phyloP scores from a whole-genome alignment of 2,329 filamentous ascomycete genomes.

The Colletotrichum abscissum region DNA sequence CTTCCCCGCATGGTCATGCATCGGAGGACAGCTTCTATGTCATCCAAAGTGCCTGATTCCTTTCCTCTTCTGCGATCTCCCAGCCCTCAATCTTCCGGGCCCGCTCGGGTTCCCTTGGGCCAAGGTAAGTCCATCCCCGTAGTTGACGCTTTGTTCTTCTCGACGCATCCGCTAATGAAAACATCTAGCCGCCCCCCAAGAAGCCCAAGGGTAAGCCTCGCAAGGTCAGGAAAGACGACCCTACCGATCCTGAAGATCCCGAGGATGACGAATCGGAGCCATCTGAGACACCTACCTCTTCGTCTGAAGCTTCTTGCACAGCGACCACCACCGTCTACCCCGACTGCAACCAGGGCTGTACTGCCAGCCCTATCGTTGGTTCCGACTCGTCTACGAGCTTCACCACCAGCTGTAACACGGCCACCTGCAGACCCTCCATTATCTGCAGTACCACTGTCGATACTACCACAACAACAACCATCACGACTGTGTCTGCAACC shows the following conservation, averaged over 20 bases:
- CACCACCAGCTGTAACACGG: constrained; percentile 21
- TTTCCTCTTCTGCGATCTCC: neutral
- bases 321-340: constrained; percentile 15
- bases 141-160: neutral
- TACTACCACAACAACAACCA: constrained; percentile 14
- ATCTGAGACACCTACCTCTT: neutral
- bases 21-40: constrained; percentile 4
- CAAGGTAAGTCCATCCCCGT: constrained; percentile 41
- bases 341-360: constrained; percentile 22
- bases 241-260: constrained; percentile 3
- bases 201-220: constrained; percentile 9
- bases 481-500: neutral
- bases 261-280: constrained; percentile 14
- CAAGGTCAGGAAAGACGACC: constrained; percentile 5
- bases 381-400: neutral
- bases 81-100: neutral
- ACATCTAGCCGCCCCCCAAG: neutral
- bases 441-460: constrained; percentile 20
- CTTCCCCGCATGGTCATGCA: constrained; percentile 17
- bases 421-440: constrained; percentile 19
- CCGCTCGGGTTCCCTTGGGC: constrained; percentile 34
- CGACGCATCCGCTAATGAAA: neutral
- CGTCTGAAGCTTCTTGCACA: constrained; percentile 23
- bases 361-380: constrained; percentile 3
- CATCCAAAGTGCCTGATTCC: constrained; percentile 14